Evolutionary conservation across 2,329 filamentous ascomycete species (phyloP), one percentile per base, ranked within the genome.

Genomic region (Colletotrichum godetiae): DNA sequence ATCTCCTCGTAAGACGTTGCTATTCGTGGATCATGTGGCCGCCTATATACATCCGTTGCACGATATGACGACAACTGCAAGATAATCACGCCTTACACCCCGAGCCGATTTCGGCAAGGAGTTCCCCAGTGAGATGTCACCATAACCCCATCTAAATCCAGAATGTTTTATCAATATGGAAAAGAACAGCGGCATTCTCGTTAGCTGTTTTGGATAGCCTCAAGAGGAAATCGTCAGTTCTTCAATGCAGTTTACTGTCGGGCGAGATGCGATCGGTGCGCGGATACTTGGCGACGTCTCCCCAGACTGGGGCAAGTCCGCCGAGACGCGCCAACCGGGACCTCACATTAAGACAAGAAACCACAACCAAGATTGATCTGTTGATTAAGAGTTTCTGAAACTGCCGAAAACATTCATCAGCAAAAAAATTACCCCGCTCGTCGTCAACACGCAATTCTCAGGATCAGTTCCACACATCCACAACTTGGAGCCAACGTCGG

Each of bases 51-150:
- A 72, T 60, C 27, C 58, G 35, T 60, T 53, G 62, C 57, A 53
- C 53, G 60, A 64, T 61, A 78, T 78, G 70, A 75, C 76, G 76
- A 73, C 74, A 78, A 73, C 73, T 77, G 75, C 76, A 69, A 61
- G 67, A 65, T 33, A 75, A 78, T 78, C 75, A 78, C 76, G 76
- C 76, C 76, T 77, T 77, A 73, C 76, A 66, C 63, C 57, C 35
- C 59, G 71, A 69, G 62, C 73, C 71, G 70, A 63, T 68, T 70
- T 75, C 73, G 73, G 73, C 33, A 72, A 72, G 49, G 70, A 46
- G 27, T 33, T 52, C 55, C 56, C 70, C 67, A 70, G 60, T 57
- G 33, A 42, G 60, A 73, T 70, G 60, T 46, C 60, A 61, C 70
- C 67, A 70, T 29, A 42, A 65, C 46, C 56, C 56, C 29, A 52